Conservation (phyloP, 805 yeast species). For the Helenozyma rhizophorensis region DNA sequence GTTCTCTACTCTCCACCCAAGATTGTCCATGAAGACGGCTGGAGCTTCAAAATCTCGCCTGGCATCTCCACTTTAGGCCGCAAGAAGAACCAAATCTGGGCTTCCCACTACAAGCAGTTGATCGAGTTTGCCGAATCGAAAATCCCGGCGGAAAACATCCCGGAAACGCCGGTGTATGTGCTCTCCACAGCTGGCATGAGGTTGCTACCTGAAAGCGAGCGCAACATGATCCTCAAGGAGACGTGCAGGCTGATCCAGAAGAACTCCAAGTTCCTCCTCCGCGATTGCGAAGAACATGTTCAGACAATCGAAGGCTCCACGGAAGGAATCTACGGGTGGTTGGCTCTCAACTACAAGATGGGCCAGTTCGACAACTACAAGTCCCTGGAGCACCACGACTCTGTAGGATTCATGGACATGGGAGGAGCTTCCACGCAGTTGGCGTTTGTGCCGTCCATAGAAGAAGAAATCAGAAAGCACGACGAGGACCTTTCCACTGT, state of each 20-base stretch:
- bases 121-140: slow-evolving; percentile 64
- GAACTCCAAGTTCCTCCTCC: slow-evolving; percentile 52
- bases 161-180: slow-evolving; percentile 80
- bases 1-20: slow-evolving; percentile 60
- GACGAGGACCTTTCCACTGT: slow-evolving; percentile 69
- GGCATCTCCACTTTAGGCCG: slow-evolving; percentile 68
- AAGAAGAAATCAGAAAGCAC: slow-evolving; percentile 58
- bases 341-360: slow-evolving; percentile 80
- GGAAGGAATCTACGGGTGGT: slow-evolving; percentile 96
- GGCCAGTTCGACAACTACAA: slow-evolving; percentile 50
- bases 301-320: slow-evolving; percentile 90
- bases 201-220: slow-evolving; percentile 53
- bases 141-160: slow-evolving; percentile 58
- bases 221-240: slow-evolving; percentile 48
- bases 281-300: slow-evolving; percentile 65
- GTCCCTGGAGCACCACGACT: slow-evolving; percentile 34
- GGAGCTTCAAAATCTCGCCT: slow-evolving; percentile 74
- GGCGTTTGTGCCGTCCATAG: slow-evolving; percentile 78
- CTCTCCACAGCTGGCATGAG: slow-evolving; percentile 98
- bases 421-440: slow-evolving; percentile 98
- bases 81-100: slow-evolving; percentile 57
- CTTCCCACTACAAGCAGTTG: slow-evolving; percentile 61
- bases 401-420: slow-evolving; percentile 97
- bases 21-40: slow-evolving; percentile 55
- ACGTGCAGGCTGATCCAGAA: slow-evolving; percentile 56